Base-by-base conservation (phyloP, 768 basidiomycete species). In the Tylopilus plumbeoviolaceoides region DNA sequence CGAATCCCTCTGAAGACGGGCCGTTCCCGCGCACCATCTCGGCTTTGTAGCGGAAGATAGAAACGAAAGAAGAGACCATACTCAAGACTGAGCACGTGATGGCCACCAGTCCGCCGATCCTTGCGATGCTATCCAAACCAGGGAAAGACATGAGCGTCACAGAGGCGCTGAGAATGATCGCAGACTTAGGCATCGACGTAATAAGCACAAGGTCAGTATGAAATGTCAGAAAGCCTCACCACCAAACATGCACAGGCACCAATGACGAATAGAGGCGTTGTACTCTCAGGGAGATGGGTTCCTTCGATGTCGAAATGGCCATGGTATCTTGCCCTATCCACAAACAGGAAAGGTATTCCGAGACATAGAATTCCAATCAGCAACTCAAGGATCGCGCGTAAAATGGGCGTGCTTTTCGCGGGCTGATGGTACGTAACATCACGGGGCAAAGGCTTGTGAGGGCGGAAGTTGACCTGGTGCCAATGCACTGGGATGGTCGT, bases 121-220 rank as follows among this genome's bases (percentile, higher is more conserved):
- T 79, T 51, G 84, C 72, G 56, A 84, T 57, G 53, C 73, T 78
- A 66, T 85, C 84, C 68, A 92, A 59, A 36, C 84, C 86, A 60
- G 90, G 89, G 48, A 92, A 77, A 47, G 87, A 81, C 64, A 92
- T 78, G 71, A 91, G 84, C 25, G 88, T 90, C 51, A 90, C 85
- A 38, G 89, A 87, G 30, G 88, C 85, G 59, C 90, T 90, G 53
- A 91, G 73, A 21, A 91, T 77, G 53, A 91, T 78, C 27, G 89
- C 89, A 60, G 89, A 87, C 89, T 91, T 66, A 35, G 48, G 41
- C 8, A 28, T 14, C 4, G 5, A 10, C 7, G 59, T 17, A 41
- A 45, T 63, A 28, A 59, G 53, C 18, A 1, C 17, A 6, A 18
- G 2, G 14, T 53, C 35, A 28, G 47, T n/a, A 28, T 41, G 30